These are phyloP conservation scores for Lepidium africanum DNA, from an alignment of 345 rosid species.

Conservation along the genomic window DNA sequence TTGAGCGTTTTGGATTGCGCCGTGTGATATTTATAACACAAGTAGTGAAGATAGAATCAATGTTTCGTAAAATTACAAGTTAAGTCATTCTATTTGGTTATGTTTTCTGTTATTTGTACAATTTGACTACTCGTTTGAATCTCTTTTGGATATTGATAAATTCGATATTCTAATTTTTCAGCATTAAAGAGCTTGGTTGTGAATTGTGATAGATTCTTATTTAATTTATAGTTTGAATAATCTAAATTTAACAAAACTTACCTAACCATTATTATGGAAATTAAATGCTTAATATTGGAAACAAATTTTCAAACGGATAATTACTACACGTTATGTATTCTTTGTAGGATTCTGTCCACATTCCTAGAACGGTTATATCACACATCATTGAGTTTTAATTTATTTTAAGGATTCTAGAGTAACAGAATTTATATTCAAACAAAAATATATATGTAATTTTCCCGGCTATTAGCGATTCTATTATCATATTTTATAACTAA, in stretches of 20 bases:
- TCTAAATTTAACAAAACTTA: not conserved
- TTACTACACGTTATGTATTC: not conserved
- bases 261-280: not conserved
- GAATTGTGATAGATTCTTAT: not conserved
- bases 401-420: not conserved
- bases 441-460: not conserved
- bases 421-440: not conserved
- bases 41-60: not conserved
- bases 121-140: not conserved
- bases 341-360: not conserved
- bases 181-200: constrained; percentile 5
- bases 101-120: not conserved
- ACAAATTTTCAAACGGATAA: not conserved
- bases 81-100: not conserved
- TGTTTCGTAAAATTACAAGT: not conserved
- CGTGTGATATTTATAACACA: constrained; percentile 2
- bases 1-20: not conserved
- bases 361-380: not conserved
- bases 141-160: not conserved
- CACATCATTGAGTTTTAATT: not conserved
- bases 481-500: no score
- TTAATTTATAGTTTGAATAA: not conserved
- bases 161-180: not conserved
- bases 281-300: not conserved
- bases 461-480: no score